Base-by-base conservation (phyloP, 2,329 filamentous ascomycete genomes). In the Penicillium sp. region DNA sequence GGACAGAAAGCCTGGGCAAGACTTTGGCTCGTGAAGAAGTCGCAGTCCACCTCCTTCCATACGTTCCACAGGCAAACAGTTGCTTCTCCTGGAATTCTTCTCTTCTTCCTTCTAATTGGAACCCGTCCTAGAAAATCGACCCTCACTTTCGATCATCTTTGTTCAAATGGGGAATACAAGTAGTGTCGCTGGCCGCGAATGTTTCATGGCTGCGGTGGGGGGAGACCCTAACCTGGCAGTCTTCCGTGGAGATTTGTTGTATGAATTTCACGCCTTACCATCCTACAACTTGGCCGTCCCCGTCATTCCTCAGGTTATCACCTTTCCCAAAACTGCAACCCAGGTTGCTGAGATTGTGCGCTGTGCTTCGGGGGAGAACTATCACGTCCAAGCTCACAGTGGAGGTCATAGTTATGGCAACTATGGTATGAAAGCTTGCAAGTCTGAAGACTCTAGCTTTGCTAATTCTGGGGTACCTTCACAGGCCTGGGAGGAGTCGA, bases 361-460 rank as follows among this genome's bases (percentile, higher is more conserved):
- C 23, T 65, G 62, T 46, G 61, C 62, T 1, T 58, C 51, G 8
- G 30, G 35, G 3, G 19, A 55, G 18, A 38, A 53, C n/a, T 55
- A 61, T 43, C 59, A 56, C 26, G 61, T 65, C 10, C 62, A 65
- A 27, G 55, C 60, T 23, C 54, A 54, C 23, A 65, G 62, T 39
- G 62, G 62, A 11, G 62, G 62, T 14, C 62, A 65, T 43, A 65
- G 62, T 47, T 65, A 64, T 49, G 62, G 51, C 0, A 81, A 79
- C 36, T 79, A 76, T 51, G 78, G 78, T 55, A 70, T 70, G 10
- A 44, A 23, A 47, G 1, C 0, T 39, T n/a, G 9, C n/a, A 10
- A 10, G 10, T 14, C 2, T 7, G 6, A 10, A 43, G 30, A 23
- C n/a, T 10, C 13, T 26, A 14, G 16, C 11, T n/a, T 36, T 32